Evolutionary conservation across 345 rosid genomes (phyloP), one percentile per base, ranked within the genome.

Genomic region (Dipteronia sinensis): DNA sequence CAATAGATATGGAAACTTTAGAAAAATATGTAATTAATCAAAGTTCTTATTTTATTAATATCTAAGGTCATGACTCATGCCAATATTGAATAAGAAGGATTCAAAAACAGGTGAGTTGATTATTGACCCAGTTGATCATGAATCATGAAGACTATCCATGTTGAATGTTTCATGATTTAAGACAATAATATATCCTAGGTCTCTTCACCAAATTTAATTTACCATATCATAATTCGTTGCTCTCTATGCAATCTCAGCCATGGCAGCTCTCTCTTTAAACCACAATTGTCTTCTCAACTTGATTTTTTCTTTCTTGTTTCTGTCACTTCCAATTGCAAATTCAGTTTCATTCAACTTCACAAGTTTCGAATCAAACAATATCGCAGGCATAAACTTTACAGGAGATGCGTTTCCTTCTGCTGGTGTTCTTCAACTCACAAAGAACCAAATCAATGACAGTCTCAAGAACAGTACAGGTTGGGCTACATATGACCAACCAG

Each of bases 391-490:
- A 46, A 2, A 46, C 10, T 80, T 87, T 64, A 79, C 84, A 73
- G 86, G 90, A 1, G 89, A 89, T 15, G 79, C 92, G 11, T 82
- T 82, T 44, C 0, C 78, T 2, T 82, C 87, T n/a, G 1, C 0
- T 3, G 22, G n/a, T 11, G 82, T 38, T 70, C 79, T 89, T 61
- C 87, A 89, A 44, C 80, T 89, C 59, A 89, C 92, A 0, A 83
- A 58, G 82, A 84, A 87, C 63, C 82, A 78, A 20, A 19, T 16
- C 7, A 65, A 75, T 6, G 23, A 0, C 38, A 70, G 10, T 67
- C 86, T 87, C 34, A 71, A 47, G 0, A 38, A 82, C 6, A 89
- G 92, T 77, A 59, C 38, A 7, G 93, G 93, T 40, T 87, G 91
- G 1, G 93, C 87, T 66, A 68, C 88, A 0, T 90, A 76, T 8